These are phyloP conservation scores for Paxillus involutus DNA, from an alignment of 768 basidiomycete genomes.

Conservation along the genomic window DNA sequence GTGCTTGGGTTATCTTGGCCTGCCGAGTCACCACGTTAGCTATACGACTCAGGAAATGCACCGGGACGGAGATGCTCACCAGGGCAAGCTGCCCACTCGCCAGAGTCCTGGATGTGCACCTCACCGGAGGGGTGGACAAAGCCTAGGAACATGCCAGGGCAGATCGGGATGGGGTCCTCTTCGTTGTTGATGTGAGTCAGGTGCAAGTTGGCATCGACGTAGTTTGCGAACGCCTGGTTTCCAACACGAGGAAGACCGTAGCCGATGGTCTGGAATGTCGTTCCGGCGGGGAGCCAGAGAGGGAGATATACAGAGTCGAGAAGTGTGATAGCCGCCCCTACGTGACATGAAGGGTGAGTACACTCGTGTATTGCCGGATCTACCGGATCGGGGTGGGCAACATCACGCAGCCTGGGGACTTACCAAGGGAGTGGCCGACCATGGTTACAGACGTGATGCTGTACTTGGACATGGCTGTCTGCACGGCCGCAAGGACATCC, in stretches of 20 bases:
- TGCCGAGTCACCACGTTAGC: too few species aligned
- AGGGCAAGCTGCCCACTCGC: conserved; percentile 54
- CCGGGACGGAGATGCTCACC: conserved; percentile 23
- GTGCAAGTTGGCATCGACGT: conserved; percentile 43
- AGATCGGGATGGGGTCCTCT: conserved; percentile 39
- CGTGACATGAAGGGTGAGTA: not conserved
- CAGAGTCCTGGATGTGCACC: conserved; percentile 42
- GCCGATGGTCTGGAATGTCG: conserved; percentile 24
- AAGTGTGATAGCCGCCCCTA: conserved; percentile 36
- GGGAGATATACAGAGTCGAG: conserved; percentile 38
- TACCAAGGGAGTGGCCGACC: conserved; percentile 46
- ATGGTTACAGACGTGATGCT: conserved; percentile 37
- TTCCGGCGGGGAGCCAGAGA: conserved; percentile 29
- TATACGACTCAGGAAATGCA: conserved; percentile 24
- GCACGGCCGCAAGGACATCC: conserved; percentile 40
- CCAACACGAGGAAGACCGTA: conserved; percentile 44
- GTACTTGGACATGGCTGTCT: conserved; percentile 36
- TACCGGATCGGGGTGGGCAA: not conserved
- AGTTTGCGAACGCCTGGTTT: conserved; percentile 58
- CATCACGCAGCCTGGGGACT: not conserved
- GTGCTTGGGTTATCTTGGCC: too few species aligned
- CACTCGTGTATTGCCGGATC: not conserved
- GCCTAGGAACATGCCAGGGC: conserved; percentile 33
- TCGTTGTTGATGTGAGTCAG: conserved; percentile 56
- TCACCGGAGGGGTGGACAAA: conserved; percentile 41